phyloP scores from a whole-genome alignment of 768 basidiomycete genomes.

The Gloeostereum incarnatum region DNA sequence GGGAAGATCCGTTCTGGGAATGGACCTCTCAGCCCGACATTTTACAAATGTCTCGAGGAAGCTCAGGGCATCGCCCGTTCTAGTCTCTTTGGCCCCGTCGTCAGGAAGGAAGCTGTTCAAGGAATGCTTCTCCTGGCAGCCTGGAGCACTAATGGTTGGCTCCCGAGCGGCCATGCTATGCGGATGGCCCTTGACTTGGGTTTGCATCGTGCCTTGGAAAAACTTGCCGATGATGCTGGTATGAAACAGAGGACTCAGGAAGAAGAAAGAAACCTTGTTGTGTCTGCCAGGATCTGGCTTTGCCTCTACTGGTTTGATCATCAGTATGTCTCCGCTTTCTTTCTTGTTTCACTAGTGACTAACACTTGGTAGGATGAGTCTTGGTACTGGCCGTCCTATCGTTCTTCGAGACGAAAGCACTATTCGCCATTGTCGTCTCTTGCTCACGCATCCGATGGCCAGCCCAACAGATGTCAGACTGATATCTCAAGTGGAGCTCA shows the following conservation, averaged over 20 bases:
- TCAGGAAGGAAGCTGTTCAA: conserved; percentile 92
- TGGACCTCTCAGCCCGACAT: conserved; percentile 74
- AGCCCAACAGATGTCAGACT: conserved; percentile 87
- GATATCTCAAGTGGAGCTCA: conserved; percentile 80
- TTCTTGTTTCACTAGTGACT: conserved; percentile 8
- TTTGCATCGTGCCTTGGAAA: conserved; percentile 86
- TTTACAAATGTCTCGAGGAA: conserved; percentile 89
- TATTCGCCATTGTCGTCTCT: conserved; percentile 73
- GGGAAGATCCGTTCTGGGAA: conserved; percentile 88
- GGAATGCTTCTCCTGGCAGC: conserved; percentile 92
- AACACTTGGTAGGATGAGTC: conserved; percentile 56
- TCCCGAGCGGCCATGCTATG: conserved; percentile 93
- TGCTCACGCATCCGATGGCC: conserved; percentile 79
- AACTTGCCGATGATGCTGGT: conserved; percentile 65
- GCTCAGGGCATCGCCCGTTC: conserved; percentile 94
- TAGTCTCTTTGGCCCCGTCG: conserved; percentile 88
- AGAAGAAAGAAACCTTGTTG: conserved; percentile 83
- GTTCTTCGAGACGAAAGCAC: conserved; percentile 85
- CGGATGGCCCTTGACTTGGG: conserved; percentile 94
- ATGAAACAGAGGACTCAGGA: conserved; percentile 63
- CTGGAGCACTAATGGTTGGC: conserved; percentile 92
- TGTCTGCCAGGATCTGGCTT: conserved; percentile 90
- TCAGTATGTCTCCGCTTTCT: conserved; percentile 44
- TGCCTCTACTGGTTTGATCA: conserved; percentile 97
- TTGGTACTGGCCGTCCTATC: conserved; percentile 87